A percentile compares a stretch with the other conserved stretches of the same genome.
Evolutionary conservation across 2,329 filamentous ascomycete genomes (phyloP).

Genomic region (Monosporascus sp.): DNA sequence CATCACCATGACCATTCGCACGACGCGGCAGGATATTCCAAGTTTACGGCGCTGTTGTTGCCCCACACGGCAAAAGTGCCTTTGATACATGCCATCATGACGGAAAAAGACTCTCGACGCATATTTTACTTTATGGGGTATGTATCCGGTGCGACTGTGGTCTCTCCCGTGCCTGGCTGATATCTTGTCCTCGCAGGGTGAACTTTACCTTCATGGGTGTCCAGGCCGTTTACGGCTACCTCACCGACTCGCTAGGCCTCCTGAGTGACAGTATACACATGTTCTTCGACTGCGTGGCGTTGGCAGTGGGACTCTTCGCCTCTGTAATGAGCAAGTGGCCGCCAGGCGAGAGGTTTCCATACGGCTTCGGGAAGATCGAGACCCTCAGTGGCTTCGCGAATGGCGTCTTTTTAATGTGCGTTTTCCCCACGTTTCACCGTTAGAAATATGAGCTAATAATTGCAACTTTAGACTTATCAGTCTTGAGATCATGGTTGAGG

Average conservation of each 20-base stretch:
- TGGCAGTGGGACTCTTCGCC: constrained; percentile 84
- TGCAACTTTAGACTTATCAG: constrained; percentile 68
- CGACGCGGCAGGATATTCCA: constrained; percentile 51
- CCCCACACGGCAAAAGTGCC: constrained; percentile 66
- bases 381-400: constrained; percentile 95
- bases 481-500: constrained; percentile 93
- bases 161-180: constrained; percentile 5
- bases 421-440: neutral
- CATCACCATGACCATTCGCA: constrained; percentile 3
- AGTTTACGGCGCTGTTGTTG: constrained; percentile 69
- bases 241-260: constrained; percentile 90
- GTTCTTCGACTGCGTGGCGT: constrained; percentile 95
- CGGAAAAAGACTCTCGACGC: constrained; percentile 85
- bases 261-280: constrained; percentile 98
- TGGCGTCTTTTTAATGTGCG: constrained; percentile 85
- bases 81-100: constrained; percentile 77
- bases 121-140: constrained; percentile 98
- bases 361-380: constrained; percentile 95
- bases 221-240: constrained; percentile 88
- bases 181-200: constrained; percentile 48
- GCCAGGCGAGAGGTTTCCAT: constrained; percentile 81
- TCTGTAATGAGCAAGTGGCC: constrained; percentile 97
- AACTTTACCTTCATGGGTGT: constrained; percentile 95
- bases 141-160: constrained; percentile 25
- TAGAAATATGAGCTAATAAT: neutral